Evolutionary conservation across 2,329 filamentous ascomycete species (phyloP), one percentile per base, ranked within the genome.

Genomic region (Cordyceps cicadae): DNA sequence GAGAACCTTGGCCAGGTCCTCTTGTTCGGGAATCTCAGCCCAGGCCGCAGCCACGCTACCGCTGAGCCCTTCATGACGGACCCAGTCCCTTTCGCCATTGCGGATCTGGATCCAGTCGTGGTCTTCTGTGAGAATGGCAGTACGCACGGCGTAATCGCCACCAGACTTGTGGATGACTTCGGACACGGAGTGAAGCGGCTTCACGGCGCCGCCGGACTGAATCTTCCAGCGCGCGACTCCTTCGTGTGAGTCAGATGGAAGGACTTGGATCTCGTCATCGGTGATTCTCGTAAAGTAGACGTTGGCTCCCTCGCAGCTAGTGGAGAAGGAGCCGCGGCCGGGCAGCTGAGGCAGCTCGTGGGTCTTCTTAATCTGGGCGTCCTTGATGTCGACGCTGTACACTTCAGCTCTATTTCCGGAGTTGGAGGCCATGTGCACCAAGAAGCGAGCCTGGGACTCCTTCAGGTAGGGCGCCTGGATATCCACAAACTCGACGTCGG

Each of bases 211-310:
- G 4, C 71, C 70, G 1, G 75, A 66, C 62, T 83, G 81, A 29
- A 88, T 71, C 2, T 82, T 74, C 90, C 91, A 97, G 59, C 86
- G 83, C 15, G 85, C 88, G 37, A 97, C 78, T 45, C 92, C 76
- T n/a, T 81, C 86, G 66, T 92, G 85, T 0, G 90, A 94, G 32
- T 79, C 79, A 0, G 92, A 95, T 1, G 90, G 90, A 6, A 90
- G 81, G 29, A 96, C 79, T 34, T 82, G 79, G 2, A 91, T 79
- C 69, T 96, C 90, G 9, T 88, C 84, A 39, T 86, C 78, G 0
- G 90, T 92, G 63, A 94, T 80, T 62, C 92, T 86, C 2, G 89
- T 92, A 71, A 97, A 96, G 76, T 91, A 97, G 8, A 96, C 87
- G 67, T 94, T 92, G 21, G 88, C 86, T 62, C 87, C 88, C 46